phyloP scores from a whole-genome alignment of 257 asterid species.

The Nicotiana sylvestris region DNA sequence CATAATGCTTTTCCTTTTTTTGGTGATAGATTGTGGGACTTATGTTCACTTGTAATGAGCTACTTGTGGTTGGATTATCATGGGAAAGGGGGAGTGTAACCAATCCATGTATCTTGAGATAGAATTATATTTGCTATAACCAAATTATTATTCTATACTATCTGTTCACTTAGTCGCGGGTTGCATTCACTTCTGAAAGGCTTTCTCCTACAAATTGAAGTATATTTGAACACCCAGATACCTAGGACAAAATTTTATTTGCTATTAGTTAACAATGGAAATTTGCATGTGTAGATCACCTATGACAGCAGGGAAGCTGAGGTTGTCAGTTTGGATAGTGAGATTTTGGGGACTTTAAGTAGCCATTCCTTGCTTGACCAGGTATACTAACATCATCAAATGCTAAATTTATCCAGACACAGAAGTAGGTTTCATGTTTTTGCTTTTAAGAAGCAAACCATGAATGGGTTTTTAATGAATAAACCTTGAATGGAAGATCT shows the following conservation, averaged over 20 bases:
- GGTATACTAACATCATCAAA: slow-evolving; percentile 11
- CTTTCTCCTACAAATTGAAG: background rate
- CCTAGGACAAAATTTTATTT: background rate
- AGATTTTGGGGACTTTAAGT: slow-evolving; percentile 30
- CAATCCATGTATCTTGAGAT: background rate
- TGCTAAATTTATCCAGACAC: background rate
- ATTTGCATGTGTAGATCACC: slow-evolving; percentile 21
- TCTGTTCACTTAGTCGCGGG: background rate
- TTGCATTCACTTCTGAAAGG: background rate
- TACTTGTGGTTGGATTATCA: background rate
- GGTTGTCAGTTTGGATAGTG: slow-evolving; percentile 33
- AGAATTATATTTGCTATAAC: background rate
- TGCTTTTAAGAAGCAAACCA: slow-evolving; percentile 5
- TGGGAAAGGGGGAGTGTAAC: background rate
- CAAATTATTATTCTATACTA: background rate
- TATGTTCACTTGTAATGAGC: background rate
- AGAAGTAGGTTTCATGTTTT: slow-evolving; percentile 4
- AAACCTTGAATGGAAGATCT: background rate
- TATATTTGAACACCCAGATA: background rate
- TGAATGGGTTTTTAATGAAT: background rate
- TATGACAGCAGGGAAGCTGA: slow-evolving; percentile 34
- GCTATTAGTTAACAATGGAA: slow-evolving; percentile 7
- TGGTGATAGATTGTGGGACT: no score
- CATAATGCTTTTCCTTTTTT: no score
- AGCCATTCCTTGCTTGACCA: slow-evolving; percentile 8